These are phyloP conservation scores for Aspergillus conjunctus DNA, from an alignment of 495 filamentous ascomycete species.

Conservation along the genomic window DNA sequence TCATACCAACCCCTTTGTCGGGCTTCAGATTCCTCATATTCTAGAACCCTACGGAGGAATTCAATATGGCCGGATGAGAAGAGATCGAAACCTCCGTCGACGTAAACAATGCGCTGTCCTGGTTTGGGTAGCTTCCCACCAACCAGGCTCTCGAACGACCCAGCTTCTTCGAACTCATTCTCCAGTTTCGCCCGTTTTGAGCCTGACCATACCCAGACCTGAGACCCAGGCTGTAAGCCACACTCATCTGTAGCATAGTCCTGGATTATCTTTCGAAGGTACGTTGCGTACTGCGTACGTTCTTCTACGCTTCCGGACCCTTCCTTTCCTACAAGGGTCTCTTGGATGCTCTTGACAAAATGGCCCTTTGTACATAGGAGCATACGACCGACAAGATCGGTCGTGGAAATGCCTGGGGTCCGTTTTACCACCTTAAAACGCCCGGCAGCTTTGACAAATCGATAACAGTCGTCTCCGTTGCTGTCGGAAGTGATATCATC, in stretches of 20 bases:
- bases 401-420: conserved; percentile 96
- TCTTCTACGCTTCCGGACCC: conserved; percentile 70
- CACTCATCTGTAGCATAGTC: conserved; percentile 87
- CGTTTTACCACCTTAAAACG: conserved; percentile 93
- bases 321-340: conserved; percentile 68
- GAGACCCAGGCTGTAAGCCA: conserved; percentile 67
- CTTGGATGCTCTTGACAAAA: conserved; percentile 76
- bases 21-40: conserved; percentile 68
- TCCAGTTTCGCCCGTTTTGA: conserved; percentile 56
- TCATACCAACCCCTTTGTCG: conserved; percentile 72
- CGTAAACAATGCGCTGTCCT: conserved; percentile 87
- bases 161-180: conserved; percentile 51
- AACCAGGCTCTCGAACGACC: conserved; percentile 64
- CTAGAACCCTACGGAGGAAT: conserved; percentile 76
- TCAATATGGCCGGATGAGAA: conserved; percentile 97
- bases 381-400: conserved; percentile 96
- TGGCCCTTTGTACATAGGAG: conserved; percentile 87
- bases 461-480: conserved; percentile 91
- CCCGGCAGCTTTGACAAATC: conserved; percentile 88
- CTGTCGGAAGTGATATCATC: conserved; percentile 86
- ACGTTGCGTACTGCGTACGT: conserved; percentile 57
- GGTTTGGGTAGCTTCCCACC: conserved; percentile 64
- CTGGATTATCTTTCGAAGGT: conserved; percentile 69
- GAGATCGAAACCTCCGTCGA: conserved; percentile 95
- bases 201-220: conserved; percentile 77